Conservation (phyloP, 139 green algal genomes). For the Limnomonas spitsbergensis region DNA sequence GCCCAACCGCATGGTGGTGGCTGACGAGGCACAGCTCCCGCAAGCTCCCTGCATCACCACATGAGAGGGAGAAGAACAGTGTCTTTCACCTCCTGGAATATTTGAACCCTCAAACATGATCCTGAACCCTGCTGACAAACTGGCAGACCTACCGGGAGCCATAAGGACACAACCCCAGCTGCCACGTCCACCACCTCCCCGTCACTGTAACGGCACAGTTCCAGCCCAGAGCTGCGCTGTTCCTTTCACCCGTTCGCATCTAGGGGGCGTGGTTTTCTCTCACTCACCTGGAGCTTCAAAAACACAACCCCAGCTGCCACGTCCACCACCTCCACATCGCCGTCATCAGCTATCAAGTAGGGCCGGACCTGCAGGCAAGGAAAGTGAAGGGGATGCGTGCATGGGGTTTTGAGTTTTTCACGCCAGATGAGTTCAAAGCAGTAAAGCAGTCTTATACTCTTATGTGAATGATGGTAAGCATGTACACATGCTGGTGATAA, state of each 20-base stretch:
- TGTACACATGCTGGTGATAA: too few relatives aligned
- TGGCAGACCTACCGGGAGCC: slow-evolving; percentile 54
- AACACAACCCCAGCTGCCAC: slow-evolving; percentile 72
- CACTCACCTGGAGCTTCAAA: slow-evolving; percentile 64
- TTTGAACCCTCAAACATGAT: neutral
- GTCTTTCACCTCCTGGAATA: neutral
- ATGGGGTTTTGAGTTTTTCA: too few relatives aligned
- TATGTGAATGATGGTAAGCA: too few relatives aligned
- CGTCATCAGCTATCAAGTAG: slow-evolving; percentile 92
- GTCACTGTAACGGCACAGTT: slow-evolving; percentile 88
- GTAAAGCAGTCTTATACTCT: too few relatives aligned
- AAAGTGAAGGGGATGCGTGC: neutral
- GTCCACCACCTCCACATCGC: slow-evolving; percentile 84
- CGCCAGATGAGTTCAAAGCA: too few relatives aligned
- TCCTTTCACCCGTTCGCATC: too few relatives aligned
- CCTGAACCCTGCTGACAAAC: neutral
- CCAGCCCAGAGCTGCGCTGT: too few relatives aligned
- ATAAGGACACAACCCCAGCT: slow-evolving; percentile 69
- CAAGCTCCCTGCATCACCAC: slow-evolving; percentile 81
- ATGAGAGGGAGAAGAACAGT: slow-evolving; percentile 12
- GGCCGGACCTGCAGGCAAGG: slow-evolving; percentile 61
- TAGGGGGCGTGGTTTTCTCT: too few relatives aligned
- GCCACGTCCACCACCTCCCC: slow-evolving; percentile 81
- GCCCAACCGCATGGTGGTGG: slow-evolving; percentile 90
- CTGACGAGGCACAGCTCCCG: slow-evolving; percentile 76